phyloP scores from a whole-genome alignment of 345 rosid species.

The Eucalyptus virginea region DNA sequence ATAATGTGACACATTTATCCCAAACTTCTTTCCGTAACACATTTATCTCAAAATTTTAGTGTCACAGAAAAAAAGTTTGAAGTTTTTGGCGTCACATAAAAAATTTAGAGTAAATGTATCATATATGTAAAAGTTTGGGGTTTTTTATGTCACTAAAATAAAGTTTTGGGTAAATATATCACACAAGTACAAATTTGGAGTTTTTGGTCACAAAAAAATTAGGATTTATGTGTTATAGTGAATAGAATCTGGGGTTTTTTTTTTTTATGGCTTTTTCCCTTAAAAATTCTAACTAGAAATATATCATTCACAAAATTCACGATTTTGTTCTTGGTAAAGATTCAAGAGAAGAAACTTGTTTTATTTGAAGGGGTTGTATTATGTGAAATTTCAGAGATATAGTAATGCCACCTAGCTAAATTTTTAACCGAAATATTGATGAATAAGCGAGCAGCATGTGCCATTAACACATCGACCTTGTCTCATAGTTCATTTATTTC shows the following conservation, averaged over 20 bases:
- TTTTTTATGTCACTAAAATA: too few relatives aligned
- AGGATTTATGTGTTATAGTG: too few relatives aligned
- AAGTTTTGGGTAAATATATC: too few relatives aligned
- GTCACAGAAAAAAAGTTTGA: too few relatives aligned
- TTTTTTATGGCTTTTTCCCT: not conserved
- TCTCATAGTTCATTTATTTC: not conserved
- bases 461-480: not conserved
- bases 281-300: not conserved
- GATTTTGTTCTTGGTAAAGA: not conserved
- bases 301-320: not conserved
- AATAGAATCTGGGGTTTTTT: too few relatives aligned
- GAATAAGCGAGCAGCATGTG: not conserved
- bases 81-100: accelerated
- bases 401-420: not conserved
- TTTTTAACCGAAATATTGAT: not conserved
- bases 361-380: not conserved
- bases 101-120: too few relatives aligned
- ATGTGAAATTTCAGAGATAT: not conserved
- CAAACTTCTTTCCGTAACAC: too few relatives aligned
- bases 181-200: too few relatives aligned
- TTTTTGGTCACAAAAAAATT: too few relatives aligned
- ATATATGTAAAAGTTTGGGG: too few relatives aligned
- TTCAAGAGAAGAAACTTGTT: not conserved
- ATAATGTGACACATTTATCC: too few relatives aligned
- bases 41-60: too few relatives aligned